These are phyloP conservation scores for Naganishia vishniacii DNA, from an alignment of 768 basidiomycete species.

Conservation along the genomic window DNA sequence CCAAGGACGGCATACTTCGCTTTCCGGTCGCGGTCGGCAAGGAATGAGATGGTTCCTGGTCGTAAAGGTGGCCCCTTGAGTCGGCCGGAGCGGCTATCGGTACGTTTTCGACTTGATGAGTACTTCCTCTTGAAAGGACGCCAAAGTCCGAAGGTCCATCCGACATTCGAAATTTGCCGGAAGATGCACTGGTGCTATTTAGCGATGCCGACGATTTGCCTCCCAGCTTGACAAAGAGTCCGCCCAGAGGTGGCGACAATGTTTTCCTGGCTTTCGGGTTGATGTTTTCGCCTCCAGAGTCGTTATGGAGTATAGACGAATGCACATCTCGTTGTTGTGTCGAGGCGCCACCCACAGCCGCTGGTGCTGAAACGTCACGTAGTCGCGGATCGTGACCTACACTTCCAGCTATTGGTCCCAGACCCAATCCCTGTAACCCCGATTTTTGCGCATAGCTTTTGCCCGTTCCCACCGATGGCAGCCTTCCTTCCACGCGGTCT, in stretches of 20 bases:
- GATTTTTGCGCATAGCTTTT: background rate
- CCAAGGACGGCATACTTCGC: background rate
- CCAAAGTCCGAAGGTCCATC: slow-evolving; percentile 15
- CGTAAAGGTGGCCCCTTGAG: background rate
- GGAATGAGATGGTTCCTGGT: background rate
- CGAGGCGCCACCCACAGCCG: background rate
- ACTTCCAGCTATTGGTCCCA: background rate
- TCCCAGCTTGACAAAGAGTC: background rate
- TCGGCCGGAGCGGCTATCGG: slow-evolving; percentile 3
- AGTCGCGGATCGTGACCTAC: background rate
- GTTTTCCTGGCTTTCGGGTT: background rate
- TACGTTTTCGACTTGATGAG: background rate
- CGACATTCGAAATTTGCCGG: background rate
- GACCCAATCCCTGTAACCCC: background rate
- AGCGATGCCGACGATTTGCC: slow-evolving; percentile 12
- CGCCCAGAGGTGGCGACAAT: slow-evolving; percentile 14
- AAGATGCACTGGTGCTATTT: slow-evolving; percentile 3
- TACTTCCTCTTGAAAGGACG: background rate
- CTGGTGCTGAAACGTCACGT: slow-evolving; percentile 5
- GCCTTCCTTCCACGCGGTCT: background rate
- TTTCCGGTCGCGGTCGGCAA: background rate
- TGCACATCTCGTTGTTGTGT: background rate
- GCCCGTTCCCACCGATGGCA: background rate
- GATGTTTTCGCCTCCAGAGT: background rate
- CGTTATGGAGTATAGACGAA: background rate